phyloP scores from a whole-genome alignment of 2,329 filamentous ascomycete species.

The Cordyceps sp. region DNA sequence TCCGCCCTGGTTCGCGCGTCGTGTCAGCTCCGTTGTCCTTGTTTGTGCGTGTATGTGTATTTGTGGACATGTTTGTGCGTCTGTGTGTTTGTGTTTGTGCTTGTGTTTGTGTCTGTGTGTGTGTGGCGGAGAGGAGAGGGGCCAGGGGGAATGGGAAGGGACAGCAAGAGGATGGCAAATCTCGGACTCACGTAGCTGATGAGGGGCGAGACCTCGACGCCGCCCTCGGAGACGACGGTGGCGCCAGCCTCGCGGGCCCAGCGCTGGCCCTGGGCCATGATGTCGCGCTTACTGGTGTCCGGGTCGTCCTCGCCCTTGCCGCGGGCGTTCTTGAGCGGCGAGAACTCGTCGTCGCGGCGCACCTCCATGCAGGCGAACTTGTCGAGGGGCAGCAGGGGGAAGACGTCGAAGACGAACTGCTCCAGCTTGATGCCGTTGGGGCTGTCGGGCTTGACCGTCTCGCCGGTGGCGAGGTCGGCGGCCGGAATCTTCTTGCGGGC shows the following conservation, averaged over 20 bases:
- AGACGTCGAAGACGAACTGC: constrained; percentile 98
- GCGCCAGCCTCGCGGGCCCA: constrained; percentile 74
- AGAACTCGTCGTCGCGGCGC: constrained; percentile 94
- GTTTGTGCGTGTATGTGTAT: no score
- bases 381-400: constrained; percentile 68
- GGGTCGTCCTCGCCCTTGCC: constrained; percentile 86
- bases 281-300: constrained; percentile 80
- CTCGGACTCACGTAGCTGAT: constrained; percentile 92
- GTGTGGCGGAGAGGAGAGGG: no score
- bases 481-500: constrained; percentile 97
- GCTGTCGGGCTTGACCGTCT: constrained; percentile 76
- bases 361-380: constrained; percentile 96
- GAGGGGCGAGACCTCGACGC: constrained; percentile 81
- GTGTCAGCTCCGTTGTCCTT: no score
- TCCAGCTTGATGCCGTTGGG: constrained; percentile 98
- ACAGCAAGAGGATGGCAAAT: no score
- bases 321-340: constrained; percentile 78
- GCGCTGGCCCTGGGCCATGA: constrained; percentile 74
- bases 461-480: constrained; percentile 59
- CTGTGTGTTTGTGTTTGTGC: no score
- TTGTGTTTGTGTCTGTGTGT: no score
- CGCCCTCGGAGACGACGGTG: constrained; percentile 49
- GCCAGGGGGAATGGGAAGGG: background rate
- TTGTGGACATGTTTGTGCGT: no score
- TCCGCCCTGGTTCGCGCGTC: no score